These are phyloP conservation scores for Entelexis sorbosivorans DNA, from an alignment of 1,139 yeast species.

Conservation along the genomic window DNA sequence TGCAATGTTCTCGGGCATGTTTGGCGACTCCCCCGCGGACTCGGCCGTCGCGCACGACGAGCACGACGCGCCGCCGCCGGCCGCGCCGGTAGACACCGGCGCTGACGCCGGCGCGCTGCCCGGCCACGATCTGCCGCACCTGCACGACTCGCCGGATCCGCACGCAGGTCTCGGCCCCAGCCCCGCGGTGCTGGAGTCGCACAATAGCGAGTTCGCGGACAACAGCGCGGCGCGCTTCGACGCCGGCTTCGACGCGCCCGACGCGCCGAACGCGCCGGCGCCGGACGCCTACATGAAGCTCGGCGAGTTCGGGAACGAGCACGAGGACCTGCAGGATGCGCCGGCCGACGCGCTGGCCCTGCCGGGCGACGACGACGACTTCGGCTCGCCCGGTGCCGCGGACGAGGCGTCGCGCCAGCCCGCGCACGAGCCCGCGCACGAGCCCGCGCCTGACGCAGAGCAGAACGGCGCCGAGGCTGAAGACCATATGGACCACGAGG, in stretches of 20 bases:
- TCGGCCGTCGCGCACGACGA: not conserved
- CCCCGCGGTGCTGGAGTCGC: not conserved
- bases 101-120: not conserved
- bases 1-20: conserved; percentile 3
- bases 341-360: not conserved
- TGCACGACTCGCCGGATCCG: not conserved
- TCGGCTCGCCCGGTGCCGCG: too few relatives aligned
- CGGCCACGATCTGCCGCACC: not conserved
- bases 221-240: not conserved
- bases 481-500: conserved; percentile 3
- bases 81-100: not conserved
- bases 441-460: too few relatives aligned
- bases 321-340: not conserved
- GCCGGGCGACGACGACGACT: too few relatives aligned
- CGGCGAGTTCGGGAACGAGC: not conserved
- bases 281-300: not conserved
- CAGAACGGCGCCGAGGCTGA: not conserved
- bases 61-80: not conserved
- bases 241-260: not conserved
- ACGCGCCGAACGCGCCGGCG: not conserved
- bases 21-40: conserved; percentile 3
- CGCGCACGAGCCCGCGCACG: too few relatives aligned
- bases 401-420: too few relatives aligned
- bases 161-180: not conserved
- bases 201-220: not conserved